Base-by-base conservation (phyloP, 2,329 filamentous ascomycete species). In the Microsporum audouinii region DNA sequence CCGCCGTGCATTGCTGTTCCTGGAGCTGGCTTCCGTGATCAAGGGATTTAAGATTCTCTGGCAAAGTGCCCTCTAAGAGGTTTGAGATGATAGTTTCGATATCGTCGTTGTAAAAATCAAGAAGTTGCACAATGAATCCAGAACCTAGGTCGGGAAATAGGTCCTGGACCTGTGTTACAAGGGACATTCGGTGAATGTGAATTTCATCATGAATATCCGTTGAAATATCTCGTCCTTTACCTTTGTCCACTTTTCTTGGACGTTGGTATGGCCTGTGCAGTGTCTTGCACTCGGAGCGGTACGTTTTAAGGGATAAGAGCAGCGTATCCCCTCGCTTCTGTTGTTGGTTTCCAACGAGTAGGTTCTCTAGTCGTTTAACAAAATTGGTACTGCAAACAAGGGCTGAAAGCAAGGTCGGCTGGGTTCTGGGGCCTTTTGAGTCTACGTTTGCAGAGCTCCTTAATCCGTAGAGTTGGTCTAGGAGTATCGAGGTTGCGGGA, bases 81-180 rank as follows among this genome's bases (percentile, higher is more conserved):
- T 92, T 88, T 3, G 88, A 84, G 63, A 94, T 86, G 39, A 94
- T 86, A 70, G 86, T 82, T 73, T 96, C 91, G 0, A 87, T 82
- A 68, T 91, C 80, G 66, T 94, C 85, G 51, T 78, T 75, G 71
- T 94, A 96, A 70, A 89, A 85, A 67, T 92, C 88, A 29, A 96
- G 79, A 7, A 95, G 80, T 67, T 83, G 87, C 17, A 88, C 80
- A 14, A 97, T 78, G 70, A 96, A 97, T 0, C 82, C 88, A 2
- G 88, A 86, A 3, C 91, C 91, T 7, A 97, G 78, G 64, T 95
- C 84, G 0, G 92, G 90, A 69, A 97, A 96, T 0, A 97, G 79
- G 70, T 99, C 92, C 70, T 96, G 91, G n/a, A 99, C 81, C 71
- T 95, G 89, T 0, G 88, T 88, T 58, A 97, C 84, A 57, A 92